Percentiles rank a stretch among this genome's conserved stretches.
Evolutionary conservation across 768 basidiomycete genomes (phyloP).

Genomic region (Boletus barrowsii): DNA sequence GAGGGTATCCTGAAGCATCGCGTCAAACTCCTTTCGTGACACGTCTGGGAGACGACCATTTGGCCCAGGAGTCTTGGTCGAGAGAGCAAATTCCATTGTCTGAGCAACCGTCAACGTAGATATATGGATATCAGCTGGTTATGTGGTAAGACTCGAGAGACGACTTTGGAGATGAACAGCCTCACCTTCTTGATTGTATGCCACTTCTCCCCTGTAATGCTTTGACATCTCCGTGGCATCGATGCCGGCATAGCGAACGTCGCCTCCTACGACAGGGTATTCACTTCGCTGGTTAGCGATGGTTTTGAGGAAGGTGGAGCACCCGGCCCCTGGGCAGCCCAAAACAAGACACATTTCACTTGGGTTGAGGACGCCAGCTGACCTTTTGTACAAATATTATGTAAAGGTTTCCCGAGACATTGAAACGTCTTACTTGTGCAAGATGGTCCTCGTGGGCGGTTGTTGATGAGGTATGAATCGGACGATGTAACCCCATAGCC

Average conservation of each 20-base stretch:
- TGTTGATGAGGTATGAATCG: constrained; percentile 38
- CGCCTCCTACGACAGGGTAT: constrained; percentile 61
- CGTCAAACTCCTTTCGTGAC: constrained; percentile 55
- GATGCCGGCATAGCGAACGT: constrained; percentile 83
- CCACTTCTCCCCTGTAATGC: constrained; percentile 74
- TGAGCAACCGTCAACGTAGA: constrained; percentile 79
- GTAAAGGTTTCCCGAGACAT: background rate
- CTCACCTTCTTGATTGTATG: constrained; percentile 72
- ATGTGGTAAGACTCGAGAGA: background rate
- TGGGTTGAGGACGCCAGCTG: constrained; percentile 67
- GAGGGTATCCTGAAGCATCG: constrained; percentile 56
- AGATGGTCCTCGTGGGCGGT: constrained; percentile 47
- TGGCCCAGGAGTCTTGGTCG: constrained; percentile 73
- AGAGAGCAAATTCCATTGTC: constrained; percentile 68
- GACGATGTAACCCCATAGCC: constrained; percentile 42
- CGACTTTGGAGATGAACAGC: background rate
- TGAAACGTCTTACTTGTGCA: constrained; percentile 49
- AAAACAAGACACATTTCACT: constrained; percentile 87
- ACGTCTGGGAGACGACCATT: constrained; percentile 69
- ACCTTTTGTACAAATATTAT: constrained; percentile 33
- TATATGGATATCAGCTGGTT: constrained; percentile 73
- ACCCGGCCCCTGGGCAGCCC: constrained; percentile 82
- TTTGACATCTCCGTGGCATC: constrained; percentile 71
- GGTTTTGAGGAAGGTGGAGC: constrained; percentile 81
- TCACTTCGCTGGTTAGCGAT: constrained; percentile 74